phyloP scores from a whole-genome alignment of 805 yeast genomes.

The Debaryomyces prosopidis region DNA sequence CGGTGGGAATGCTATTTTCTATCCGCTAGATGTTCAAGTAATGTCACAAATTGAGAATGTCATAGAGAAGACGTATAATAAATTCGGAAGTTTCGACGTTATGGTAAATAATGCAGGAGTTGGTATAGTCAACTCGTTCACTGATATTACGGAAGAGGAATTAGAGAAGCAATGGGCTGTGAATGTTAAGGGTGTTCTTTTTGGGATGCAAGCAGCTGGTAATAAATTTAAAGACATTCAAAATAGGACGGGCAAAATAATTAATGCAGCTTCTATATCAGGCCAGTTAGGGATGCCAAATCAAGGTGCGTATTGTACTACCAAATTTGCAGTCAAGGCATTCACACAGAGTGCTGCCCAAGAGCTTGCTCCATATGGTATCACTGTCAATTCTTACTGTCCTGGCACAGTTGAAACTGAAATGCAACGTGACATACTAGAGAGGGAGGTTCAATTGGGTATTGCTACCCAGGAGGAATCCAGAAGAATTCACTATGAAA shows the following conservation, averaged over 20 bases:
- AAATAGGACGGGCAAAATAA: constrained; percentile 31
- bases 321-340: constrained; percentile 38
- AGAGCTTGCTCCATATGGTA: constrained; percentile 34
- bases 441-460: constrained; percentile 19
- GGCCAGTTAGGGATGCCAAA: constrained; percentile 30
- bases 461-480: no score
- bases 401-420: constrained; percentile 45
- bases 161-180: constrained; percentile 9
- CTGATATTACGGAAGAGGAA: constrained; percentile 11
- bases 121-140: constrained; percentile 1
- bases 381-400: constrained; percentile 39
- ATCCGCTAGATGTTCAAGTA: no score
- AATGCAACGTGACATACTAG: constrained; percentile 22
- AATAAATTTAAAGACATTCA: constrained; percentile 9
- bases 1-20: not conserved
- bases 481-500: no score
- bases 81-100: constrained; percentile 11
- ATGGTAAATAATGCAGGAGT: constrained; percentile 17
- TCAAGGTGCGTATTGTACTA: constrained; percentile 31
- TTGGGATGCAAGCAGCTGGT: constrained; percentile 11
- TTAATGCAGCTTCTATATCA: constrained; percentile 37
- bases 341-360: constrained; percentile 38
- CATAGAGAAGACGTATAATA: not conserved
- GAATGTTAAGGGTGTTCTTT: constrained; percentile 11
- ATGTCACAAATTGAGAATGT: no score